phyloP scores from a whole-genome alignment of 2,329 filamentous ascomycete genomes.

The Aspergillus ochraceus region DNA sequence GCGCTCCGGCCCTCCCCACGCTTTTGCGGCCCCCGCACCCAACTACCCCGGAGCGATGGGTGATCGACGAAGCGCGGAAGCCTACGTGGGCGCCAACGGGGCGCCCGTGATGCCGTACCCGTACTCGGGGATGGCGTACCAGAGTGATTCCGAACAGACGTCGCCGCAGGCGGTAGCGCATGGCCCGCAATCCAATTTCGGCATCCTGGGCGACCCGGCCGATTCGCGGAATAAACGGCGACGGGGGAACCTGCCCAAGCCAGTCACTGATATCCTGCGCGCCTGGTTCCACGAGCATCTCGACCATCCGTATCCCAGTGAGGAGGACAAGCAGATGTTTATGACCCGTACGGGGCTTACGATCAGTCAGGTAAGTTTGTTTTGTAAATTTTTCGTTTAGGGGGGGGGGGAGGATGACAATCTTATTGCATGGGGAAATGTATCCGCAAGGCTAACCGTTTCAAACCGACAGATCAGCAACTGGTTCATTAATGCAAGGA shows the following conservation, averaged over 20 bases:
- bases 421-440: background rate
- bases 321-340: constrained; percentile 82
- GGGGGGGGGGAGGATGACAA: background rate
- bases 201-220: constrained; percentile 37
- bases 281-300: constrained; percentile 78
- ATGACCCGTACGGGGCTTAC: constrained; percentile 75
- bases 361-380: constrained; percentile 59
- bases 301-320: constrained; percentile 79
- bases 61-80: constrained; percentile 26
- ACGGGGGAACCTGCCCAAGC: constrained; percentile 85
- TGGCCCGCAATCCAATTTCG: constrained; percentile 38
- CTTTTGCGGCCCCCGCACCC: constrained; percentile 10
- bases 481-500: constrained; percentile 54
- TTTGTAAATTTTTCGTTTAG: background rate
- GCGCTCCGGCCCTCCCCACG: constrained; percentile 24
- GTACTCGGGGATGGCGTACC: constrained; percentile 29
- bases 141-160: constrained; percentile 33
- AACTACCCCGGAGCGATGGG: constrained; percentile 20
- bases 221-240: constrained; percentile 54
- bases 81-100: constrained; percentile 18
- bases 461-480: constrained; percentile 49
- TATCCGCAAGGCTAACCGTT: background rate
- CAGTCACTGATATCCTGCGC: constrained; percentile 77
- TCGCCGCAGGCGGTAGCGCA: constrained; percentile 31
- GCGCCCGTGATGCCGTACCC: constrained; percentile 30